Percentiles rank a stretch among this genome's conserved stretches.
Conservation (phyloP, 1,284 basidiomycete species). For the Leccinum pachyderme region DNA sequence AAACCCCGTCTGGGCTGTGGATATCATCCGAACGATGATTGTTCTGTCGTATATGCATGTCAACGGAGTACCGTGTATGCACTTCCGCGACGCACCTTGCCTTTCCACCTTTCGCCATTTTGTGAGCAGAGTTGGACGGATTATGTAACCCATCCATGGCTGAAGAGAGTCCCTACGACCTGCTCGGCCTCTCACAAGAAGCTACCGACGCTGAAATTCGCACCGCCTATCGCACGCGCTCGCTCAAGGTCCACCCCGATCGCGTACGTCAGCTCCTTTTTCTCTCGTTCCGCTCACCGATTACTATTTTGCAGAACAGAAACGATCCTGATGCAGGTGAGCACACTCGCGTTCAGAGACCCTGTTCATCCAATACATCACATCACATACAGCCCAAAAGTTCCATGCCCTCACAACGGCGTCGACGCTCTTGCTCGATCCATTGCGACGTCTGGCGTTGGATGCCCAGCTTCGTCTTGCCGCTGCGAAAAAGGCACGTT, state of each 20-base stretch:
- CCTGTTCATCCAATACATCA: background rate
- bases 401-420: constrained; percentile 88
- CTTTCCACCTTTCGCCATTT: constrained; percentile 47
- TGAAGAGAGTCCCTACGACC: constrained; percentile 73
- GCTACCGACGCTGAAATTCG: constrained; percentile 83
- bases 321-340: constrained; percentile 76
- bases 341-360: constrained; percentile 5
- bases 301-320: constrained; percentile 53
- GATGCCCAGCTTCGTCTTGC: constrained; percentile 78
- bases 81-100: constrained; percentile 42
- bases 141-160: background rate
- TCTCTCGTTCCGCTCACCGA: constrained; percentile 8
- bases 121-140: background rate
- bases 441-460: constrained; percentile 76
- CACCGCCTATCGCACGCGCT: constrained; percentile 79
- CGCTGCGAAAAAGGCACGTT: constrained; percentile 69
- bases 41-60: constrained; percentile 49
- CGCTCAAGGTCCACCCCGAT: constrained; percentile 88
- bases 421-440: constrained; percentile 83
- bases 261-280: constrained; percentile 49
- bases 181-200: constrained; percentile 64
- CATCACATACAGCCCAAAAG: constrained; percentile 53
- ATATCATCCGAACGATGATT: constrained; percentile 81
- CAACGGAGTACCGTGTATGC: background rate
- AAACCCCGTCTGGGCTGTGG: constrained; percentile 86